A percentile compares a stretch with the other conserved stretches of the same genome.
Evolutionary conservation across 2,329 filamentous ascomycete species (phyloP).

Genomic region (Microcyclospora tardicrescens): DNA sequence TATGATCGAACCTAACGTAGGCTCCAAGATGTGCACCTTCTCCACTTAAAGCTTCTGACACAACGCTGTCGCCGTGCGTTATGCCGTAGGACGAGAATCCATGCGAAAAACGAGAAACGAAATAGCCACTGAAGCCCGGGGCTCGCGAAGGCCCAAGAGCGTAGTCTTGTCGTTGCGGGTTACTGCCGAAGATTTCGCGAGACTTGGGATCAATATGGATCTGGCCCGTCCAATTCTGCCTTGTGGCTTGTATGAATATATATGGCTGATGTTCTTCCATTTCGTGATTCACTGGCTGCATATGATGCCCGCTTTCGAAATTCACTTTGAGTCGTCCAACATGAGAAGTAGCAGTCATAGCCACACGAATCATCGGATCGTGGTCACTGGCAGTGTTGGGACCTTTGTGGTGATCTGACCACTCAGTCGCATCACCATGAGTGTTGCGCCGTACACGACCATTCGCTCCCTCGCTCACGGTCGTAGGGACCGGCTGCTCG

Average conservation of each 20-base stretch:
- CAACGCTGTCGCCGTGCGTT: constrained; percentile 18
- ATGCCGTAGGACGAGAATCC: constrained; percentile 29
- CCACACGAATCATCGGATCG: constrained; percentile 13
- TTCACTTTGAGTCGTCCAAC: constrained; percentile 31
- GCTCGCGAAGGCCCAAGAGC: constrained; percentile 32
- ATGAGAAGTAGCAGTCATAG: constrained; percentile 33
- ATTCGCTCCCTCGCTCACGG: constrained; percentile 29
- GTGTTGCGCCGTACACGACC: constrained; percentile 24
- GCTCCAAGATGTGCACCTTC: constrained; percentile 29
- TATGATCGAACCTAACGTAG: constrained; percentile 28
- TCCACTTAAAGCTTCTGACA: constrained; percentile 10
- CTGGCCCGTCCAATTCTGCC: constrained; percentile 35
- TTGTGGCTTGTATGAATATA: constrained; percentile 33
- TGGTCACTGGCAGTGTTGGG: neutral
- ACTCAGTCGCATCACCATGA: neutral
- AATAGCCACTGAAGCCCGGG: constrained; percentile 31
- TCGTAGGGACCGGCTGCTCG: constrained; percentile 26
- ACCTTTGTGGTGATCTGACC: neutral
- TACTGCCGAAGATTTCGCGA: constrained; percentile 32
- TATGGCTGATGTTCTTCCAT: constrained; percentile 18
- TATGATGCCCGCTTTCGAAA: constrained; percentile 13
- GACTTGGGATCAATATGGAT: constrained; percentile 25
- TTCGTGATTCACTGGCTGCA: neutral
- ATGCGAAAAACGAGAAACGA: constrained; percentile 35
- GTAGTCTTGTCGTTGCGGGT: constrained; percentile 36